These are phyloP conservation scores for Metschnikowia kunwiensis DNA, from an alignment of 805 yeast genomes.

Conservation along the genomic window DNA sequence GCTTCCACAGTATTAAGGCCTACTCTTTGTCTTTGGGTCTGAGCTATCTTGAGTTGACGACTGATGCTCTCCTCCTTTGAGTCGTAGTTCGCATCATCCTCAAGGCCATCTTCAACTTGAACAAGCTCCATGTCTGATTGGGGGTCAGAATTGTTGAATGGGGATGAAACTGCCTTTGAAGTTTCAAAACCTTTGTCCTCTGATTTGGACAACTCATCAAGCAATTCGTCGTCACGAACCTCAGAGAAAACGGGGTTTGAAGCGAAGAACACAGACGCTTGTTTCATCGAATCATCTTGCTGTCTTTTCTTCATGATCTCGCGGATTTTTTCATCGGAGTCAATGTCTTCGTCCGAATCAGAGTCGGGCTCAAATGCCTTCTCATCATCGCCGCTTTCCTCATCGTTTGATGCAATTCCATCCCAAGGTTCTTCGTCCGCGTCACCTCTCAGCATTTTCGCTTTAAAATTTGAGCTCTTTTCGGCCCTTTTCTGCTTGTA, in stretches of 20 bases:
- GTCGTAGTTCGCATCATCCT: conserved; percentile 45
- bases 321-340: conserved; percentile 62
- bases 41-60: conserved; percentile 35
- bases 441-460: conserved; percentile 72
- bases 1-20: conserved; percentile 92
- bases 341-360: conserved; percentile 50
- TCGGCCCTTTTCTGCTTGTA: conserved; percentile 68
- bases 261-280: conserved; percentile 39
- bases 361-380: conserved; percentile 40
- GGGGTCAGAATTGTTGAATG: conserved; percentile 24
- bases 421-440: conserved; percentile 77
- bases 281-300: conserved; percentile 32
- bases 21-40: conserved; percentile 58
- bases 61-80: conserved; percentile 45
- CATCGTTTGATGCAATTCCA: conserved; percentile 52
- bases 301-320: conserved; percentile 50
- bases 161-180: too few species aligned
- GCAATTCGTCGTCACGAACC: conserved; percentile 47
- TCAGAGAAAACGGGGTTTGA: conserved; percentile 40
- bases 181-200: not conserved
- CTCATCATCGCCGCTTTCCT: conserved; percentile 38
- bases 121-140: conserved; percentile 47
- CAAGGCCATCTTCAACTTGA: conserved; percentile 25
- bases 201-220: conserved; percentile 8
- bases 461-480: conserved; percentile 64